Evolutionary conservation across 2,329 filamentous ascomycete genomes (phyloP), one percentile per base, ranked within the genome.

Genomic region (Talaromyces sp.): DNA sequence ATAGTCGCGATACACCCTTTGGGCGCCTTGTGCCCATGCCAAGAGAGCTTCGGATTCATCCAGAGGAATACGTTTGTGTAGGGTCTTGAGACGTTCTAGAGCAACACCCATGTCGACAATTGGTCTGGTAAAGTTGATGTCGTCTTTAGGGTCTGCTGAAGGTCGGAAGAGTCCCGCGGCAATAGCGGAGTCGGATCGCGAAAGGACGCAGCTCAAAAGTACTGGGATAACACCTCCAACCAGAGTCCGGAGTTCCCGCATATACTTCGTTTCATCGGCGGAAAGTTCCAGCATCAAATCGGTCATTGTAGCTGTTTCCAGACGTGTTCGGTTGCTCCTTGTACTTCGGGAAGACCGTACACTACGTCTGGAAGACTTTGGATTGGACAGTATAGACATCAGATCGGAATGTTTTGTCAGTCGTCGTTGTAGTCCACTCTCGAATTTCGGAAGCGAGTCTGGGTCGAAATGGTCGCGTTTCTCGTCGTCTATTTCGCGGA

Each of bases 141-240:
- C 83, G 69, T 87, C 86, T 56, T 82, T 79, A 15, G 81, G 79
- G 27, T 83, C 80, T 15, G 79, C 72, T 19, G 84, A 83, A 10
- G 85, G 83, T 19, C 86, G 86, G 72, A 94, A 93, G 2, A 94
- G 81, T 4, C 89, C 88, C 22, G 87, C 85, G 2, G 87, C 85
- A 58, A 88, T 83, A 15, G 85, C 85, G 6, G 86, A 85, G 68
- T 88, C 86, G 1, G 88, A 88, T 67, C 91, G 88, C 10, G 88
- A 90, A 13, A 97, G 85, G 8, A 96, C 91, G 69, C 93, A 92
- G 10, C 89, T 92, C 61, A 99, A 81, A 1, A 99, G 84, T 1
- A 98, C 94, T 0, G 95, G 95, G 64, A 99, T 91, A 25, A 99
- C 94, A 64, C 95, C 95, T 71, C 97, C 93, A 7, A 98, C 93